phyloP scores from a whole-genome alignment of 495 filamentous ascomycete species.

The Entonaema liquescens region DNA sequence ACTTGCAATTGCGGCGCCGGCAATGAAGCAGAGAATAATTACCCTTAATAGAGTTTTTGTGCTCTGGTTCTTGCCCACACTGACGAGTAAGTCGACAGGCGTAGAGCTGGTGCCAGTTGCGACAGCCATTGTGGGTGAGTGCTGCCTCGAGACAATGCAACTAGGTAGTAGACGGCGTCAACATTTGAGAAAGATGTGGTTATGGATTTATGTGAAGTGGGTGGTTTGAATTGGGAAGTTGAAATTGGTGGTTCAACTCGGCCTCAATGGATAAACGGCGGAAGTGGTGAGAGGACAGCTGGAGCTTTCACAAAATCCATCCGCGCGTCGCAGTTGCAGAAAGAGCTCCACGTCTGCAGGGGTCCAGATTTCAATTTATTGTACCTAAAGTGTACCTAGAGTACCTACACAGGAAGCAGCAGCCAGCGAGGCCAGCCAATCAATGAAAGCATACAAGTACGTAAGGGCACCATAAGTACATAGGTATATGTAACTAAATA shows the following conservation, averaged over 20 bases:
- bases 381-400: background rate
- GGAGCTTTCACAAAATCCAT: constrained; percentile 35
- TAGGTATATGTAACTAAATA: background rate
- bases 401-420: background rate
- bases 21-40: constrained; percentile 91
- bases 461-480: too few relatives aligned
- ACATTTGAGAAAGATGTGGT: constrained; percentile 40
- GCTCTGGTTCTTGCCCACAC: constrained; percentile 63
- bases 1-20: constrained; percentile 90
- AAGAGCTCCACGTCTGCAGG: constrained; percentile 33
- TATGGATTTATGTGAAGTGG: constrained; percentile 10
- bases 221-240: constrained; percentile 16
- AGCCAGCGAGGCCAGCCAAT: background rate
- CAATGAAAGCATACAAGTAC: background rate
- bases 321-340: constrained; percentile 30
- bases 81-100: constrained; percentile 51
- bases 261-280: constrained; percentile 20
- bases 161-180: constrained; percentile 38
- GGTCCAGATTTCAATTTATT: constrained; percentile 13
- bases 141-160: constrained; percentile 41
- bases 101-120: constrained; percentile 33
- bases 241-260: background rate
- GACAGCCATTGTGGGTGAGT: constrained; percentile 40
- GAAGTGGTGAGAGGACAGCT: constrained; percentile 44
- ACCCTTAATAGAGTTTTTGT: constrained; percentile 88